phyloP scores from a whole-genome alignment of 371 early-diverging fungal species.

The Rhizomucor pusillus region DNA sequence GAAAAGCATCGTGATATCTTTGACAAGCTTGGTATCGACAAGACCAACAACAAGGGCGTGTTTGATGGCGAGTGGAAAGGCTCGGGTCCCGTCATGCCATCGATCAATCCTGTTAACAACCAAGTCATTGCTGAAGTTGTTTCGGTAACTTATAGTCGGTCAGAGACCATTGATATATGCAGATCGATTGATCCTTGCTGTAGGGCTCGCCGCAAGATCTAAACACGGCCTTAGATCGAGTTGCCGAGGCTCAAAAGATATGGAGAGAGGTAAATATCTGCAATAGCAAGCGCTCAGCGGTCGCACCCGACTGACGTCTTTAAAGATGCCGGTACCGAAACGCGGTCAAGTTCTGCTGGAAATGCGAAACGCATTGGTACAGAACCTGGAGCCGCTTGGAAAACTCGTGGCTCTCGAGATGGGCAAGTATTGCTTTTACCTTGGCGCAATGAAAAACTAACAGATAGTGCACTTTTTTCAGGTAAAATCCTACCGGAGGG shows the following conservation, averaged over 20 bases:
- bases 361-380: slow-evolving; percentile 84
- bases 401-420: slow-evolving; percentile 89
- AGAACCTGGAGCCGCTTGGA: slow-evolving; percentile 78
- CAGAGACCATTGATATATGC: not conserved
- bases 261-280: slow-evolving; percentile 62
- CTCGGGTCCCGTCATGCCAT: slow-evolving; percentile 70
- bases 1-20: slow-evolving; percentile 53
- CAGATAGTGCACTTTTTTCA: not conserved
- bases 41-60: slow-evolving; percentile 80
- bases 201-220: slow-evolving; percentile 47
- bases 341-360: slow-evolving; percentile 93
- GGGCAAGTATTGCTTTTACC: slow-evolving; percentile 47
- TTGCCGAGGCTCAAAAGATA: slow-evolving; percentile 62
- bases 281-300: too few relatives aligned
- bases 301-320: not conserved
- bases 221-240: slow-evolving; percentile 51
- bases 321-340: slow-evolving; percentile 81
- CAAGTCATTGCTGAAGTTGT: slow-evolving; percentile 82
- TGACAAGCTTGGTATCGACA: slow-evolving; percentile 64
- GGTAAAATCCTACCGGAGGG: slow-evolving; percentile 91
- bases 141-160: slow-evolving; percentile 51
- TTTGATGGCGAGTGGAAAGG: slow-evolving; percentile 91
- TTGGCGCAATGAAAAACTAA: not conserved
- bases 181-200: too few relatives aligned
- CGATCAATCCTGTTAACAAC: slow-evolving; percentile 86